Percentiles rank a stretch among this genome's conserved stretches.
Conservation (phyloP, 495 filamentous ascomycete species). For the Lophiostoma macrostomum region DNA sequence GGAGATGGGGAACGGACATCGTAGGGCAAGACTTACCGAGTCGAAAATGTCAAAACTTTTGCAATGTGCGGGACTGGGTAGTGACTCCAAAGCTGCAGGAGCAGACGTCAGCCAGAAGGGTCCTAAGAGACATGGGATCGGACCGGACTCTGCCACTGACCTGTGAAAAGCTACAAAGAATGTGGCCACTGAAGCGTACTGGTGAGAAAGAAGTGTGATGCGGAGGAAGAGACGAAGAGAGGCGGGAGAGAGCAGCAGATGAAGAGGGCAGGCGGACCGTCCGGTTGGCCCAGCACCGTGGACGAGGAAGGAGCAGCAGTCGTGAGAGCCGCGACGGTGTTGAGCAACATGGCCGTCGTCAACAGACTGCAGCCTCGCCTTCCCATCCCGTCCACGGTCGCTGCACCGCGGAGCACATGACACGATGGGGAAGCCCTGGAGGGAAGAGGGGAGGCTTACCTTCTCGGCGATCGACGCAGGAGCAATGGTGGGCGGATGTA, state of each 20-base stretch:
- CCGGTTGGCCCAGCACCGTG: neutral
- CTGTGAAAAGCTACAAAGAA: constrained; percentile 38
- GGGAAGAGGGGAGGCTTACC: constrained; percentile 8
- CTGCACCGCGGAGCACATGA: neutral
- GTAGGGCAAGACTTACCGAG: constrained; percentile 13
- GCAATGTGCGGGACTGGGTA: constrained; percentile 29
- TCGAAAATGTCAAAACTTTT: constrained; percentile 30
- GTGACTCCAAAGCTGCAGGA: constrained; percentile 32
- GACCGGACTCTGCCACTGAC: constrained; percentile 13
- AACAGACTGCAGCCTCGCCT: constrained; percentile 6
- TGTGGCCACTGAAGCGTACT: constrained; percentile 34
- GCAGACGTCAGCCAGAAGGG: neutral
- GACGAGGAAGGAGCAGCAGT: constrained; percentile 18
- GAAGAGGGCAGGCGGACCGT: constrained; percentile 10
- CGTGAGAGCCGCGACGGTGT: neutral
- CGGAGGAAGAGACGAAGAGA: constrained; percentile 15
- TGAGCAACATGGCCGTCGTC: neutral
- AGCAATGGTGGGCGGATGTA: too few relatives aligned
- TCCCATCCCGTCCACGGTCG: neutral
- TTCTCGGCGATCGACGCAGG: neutral
- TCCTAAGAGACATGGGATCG: too few relatives aligned
- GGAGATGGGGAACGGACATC: neutral
- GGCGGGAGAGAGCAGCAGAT: neutral
- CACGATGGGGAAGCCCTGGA: neutral
- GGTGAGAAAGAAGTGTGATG: constrained; percentile 30